Base-by-base conservation (phyloP, 192 early-diverging fungal genomes). In the Funneliformis mosseae region DNA sequence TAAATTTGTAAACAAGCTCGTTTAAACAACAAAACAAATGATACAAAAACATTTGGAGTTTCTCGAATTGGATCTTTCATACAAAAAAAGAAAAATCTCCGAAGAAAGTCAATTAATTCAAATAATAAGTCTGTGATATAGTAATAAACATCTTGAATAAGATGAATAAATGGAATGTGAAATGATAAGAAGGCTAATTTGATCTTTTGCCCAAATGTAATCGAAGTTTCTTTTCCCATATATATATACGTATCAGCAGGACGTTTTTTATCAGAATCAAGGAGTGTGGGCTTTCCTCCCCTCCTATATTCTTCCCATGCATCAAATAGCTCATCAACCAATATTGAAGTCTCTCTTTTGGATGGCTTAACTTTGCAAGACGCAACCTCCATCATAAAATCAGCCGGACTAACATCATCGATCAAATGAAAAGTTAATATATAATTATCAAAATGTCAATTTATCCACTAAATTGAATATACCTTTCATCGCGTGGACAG, bases 371-470 rank as follows among this genome's bases (percentile, higher is more conserved):
- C 83, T 27, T 84, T 84, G 64, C 90, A 90, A 25, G 91, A 86
- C 2, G 86, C 85, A n/a, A 92, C 87, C 76, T 92, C 91, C 91
- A 92, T 92, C 76, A 87, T 92, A 59, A 89, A 92, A 71, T 92
- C 91, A 10, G 89, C 84, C 0, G 88, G 88, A 25, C 84, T 86
- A 25, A 80, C 50, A 48, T 10, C 25, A 43, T 23, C 23, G 8
- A 72, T 43, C 9, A 23, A 25, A 46, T 72, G 5, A 48, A 21
- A 69, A 39, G n/a, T n/a, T n/a, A n/a, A n/a, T n/a, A n/a, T n/a
- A 23, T 41, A 21, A 69, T 69, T 21, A 16, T 38, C 2, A 69
- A 33, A 42, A 48, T 27, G 14, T 72, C 18, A 38, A 25, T n/a
- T 25, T 48, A 0, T 10, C 11, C 25, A 8, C 7, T 25, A n/a